Conservation (phyloP, 2,329 filamentous ascomycete genomes). For the Penicillium brasilianum region DNA sequence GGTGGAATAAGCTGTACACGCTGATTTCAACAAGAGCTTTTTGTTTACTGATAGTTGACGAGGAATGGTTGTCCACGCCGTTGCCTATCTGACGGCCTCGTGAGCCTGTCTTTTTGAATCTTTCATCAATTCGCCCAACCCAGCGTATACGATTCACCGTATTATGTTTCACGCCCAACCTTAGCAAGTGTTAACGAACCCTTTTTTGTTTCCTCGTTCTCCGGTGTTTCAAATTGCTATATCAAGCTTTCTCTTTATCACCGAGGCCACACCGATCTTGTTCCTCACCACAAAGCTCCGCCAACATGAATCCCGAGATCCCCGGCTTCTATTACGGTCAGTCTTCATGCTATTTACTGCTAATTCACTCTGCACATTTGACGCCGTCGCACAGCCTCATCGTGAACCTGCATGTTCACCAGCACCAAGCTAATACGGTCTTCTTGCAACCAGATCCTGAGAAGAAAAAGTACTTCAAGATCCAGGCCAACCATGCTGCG, state of each 20-base stretch:
- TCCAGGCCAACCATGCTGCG: conserved; percentile 60
- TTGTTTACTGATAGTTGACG: neutral
- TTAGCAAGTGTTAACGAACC: neutral
- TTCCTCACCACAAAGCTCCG: neutral
- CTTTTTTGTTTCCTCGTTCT: too few relatives aligned
- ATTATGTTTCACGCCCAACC: neutral
- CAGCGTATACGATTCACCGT: neutral
- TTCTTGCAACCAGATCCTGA: conserved; percentile 43
- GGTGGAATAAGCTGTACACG: neutral
- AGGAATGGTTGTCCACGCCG: neutral
- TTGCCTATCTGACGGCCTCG: neutral
- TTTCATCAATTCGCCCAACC: neutral
- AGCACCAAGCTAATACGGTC: neutral
- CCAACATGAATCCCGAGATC: conserved; percentile 38
- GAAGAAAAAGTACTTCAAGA: conserved; percentile 71
- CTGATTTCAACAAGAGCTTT: neutral
- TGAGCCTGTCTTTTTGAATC: neutral
- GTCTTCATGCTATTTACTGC: conserved; percentile 6
- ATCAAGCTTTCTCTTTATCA: neutral
- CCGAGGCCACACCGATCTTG: neutral
- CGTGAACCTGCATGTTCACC: neutral
- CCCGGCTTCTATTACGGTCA: conserved; percentile 44
- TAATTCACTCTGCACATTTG: neutral
- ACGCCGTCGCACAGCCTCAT: neutral
- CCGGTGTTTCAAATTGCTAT: neutral